phyloP scores from a whole-genome alignment of 179 eudicot genomes.

The Carnegiea gigantea region DNA sequence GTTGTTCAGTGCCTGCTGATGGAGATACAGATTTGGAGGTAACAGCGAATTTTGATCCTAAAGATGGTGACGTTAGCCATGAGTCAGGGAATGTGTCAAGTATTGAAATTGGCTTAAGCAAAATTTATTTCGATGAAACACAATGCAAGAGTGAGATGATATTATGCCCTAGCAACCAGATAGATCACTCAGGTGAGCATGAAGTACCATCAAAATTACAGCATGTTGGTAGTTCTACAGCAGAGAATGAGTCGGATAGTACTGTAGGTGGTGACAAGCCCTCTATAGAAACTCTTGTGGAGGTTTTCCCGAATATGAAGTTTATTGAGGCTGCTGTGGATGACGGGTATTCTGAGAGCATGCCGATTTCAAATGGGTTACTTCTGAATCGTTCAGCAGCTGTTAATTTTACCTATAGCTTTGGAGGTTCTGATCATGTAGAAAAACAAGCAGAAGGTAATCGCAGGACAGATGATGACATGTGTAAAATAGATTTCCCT shows the following conservation, averaged over 20 bases:
- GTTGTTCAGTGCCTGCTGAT: constrained; percentile 1
- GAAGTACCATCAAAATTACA: constrained; percentile 15
- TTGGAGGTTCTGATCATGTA: constrained; percentile 27
- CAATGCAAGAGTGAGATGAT: constrained; percentile 24
- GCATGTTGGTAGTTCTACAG: constrained; percentile 11
- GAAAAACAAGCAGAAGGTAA: constrained; percentile 28
- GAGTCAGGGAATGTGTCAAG: constrained; percentile 25
- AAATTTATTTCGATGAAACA: constrained; percentile 23
- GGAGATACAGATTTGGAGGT: constrained; percentile 17
- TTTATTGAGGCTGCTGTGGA: constrained; percentile 1
- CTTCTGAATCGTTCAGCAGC: constrained; percentile 29
- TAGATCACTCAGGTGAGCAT: constrained; percentile 11
- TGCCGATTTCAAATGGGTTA: constrained; percentile 25
- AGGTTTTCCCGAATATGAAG: constrained; percentile 1
- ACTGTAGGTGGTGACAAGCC: constrained; percentile 10
- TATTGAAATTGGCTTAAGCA: constrained; percentile 26
- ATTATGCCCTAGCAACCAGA: constrained; percentile 10
- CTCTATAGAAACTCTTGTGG: constrained; percentile 15
- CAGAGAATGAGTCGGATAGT: constrained; percentile 3
- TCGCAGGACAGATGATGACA: constrained; percentile 25
- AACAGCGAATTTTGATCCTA: constrained; percentile 13
- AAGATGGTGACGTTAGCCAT: background rate
- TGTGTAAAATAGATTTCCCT: constrained; percentile 22
- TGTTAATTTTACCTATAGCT: constrained; percentile 30
- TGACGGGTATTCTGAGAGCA: constrained; percentile 28